Evolutionary conservation across 2,329 filamentous ascomycete genomes (phyloP).

Genomic region (Neoarthrinium moseri): DNA sequence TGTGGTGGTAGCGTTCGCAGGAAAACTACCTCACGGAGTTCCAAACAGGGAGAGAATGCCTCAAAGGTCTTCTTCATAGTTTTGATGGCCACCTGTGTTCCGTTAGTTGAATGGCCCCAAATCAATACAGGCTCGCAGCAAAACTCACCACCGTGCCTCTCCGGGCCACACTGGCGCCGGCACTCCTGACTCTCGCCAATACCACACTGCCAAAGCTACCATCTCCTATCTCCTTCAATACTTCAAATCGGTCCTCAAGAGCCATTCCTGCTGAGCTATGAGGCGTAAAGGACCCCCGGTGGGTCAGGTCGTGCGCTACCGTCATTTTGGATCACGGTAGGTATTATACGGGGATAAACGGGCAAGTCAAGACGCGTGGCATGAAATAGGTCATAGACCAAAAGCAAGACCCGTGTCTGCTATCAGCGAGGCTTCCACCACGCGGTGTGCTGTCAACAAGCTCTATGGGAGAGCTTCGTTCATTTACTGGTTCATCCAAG

Average conservation of each 20-base stretch:
- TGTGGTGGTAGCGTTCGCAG: constrained; percentile 84
- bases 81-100: constrained; percentile 86
- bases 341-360: constrained; percentile 6
- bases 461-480: constrained; percentile 37
- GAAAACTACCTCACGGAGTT: constrained; percentile 96
- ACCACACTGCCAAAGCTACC: constrained; percentile 97
- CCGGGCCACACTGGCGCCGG: constrained; percentile 83
- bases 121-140: background rate
- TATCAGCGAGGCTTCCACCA: constrained; percentile 23
- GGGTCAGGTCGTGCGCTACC: constrained; percentile 70
- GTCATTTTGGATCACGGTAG: constrained; percentile 60
- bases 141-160: constrained; percentile 84
- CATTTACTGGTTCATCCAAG: constrained; percentile 35
- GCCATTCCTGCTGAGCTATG: constrained; percentile 48
- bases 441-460: constrained; percentile 21
- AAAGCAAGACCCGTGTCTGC: constrained; percentile 16
- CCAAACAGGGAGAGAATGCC: constrained; percentile 83
- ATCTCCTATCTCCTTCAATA: constrained; percentile 97
- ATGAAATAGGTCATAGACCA: constrained; percentile 8
- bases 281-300: constrained; percentile 62
- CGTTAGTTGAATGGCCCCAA: too few species aligned
- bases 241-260: constrained; percentile 92
- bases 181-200: constrained; percentile 85
- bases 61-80: constrained; percentile 99
- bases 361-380: constrained; percentile 10